These are phyloP conservation scores for Plasmodium sp. DNA, from an alignment of 169 alveolate genomes.

Conservation along the genomic window DNA sequence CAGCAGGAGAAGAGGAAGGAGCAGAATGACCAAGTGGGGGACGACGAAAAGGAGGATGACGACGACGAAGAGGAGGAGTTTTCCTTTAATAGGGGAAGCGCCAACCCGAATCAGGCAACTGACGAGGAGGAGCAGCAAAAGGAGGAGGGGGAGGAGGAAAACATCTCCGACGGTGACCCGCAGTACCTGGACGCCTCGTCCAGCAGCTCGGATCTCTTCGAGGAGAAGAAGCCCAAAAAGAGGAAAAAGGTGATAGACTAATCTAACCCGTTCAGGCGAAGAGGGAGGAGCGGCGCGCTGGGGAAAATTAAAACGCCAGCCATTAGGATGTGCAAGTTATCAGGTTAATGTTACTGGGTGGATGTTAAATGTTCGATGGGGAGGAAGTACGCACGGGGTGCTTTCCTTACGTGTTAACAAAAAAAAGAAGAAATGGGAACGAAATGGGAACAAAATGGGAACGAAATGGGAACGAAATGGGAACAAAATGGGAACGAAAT, in stretches of 20 bases:
- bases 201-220: slow-evolving; percentile 57
- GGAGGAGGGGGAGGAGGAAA: neutral
- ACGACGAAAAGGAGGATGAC: neutral
- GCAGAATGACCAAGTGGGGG: neutral
- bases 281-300: neutral
- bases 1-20: neutral
- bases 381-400: neutral
- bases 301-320: neutral
- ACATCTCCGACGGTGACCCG: neutral
- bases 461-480: neutral
- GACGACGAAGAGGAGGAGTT: neutral
- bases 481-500: neutral
- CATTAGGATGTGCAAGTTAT: neutral
- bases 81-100: neutral
- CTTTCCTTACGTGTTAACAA: neutral
- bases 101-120: neutral
- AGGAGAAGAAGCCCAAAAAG: slow-evolving; percentile 42
- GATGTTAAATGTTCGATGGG: neutral
- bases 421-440: neutral
- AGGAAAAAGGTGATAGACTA: slow-evolving; percentile 33
- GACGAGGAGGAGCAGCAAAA: neutral
- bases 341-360: neutral
- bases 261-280: neutral
- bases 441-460: neutral
- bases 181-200: neutral